Evolutionary conservation across 495 filamentous ascomycete species (phyloP), one percentile per base, ranked within the genome.

Genomic region (Penicillium canariense): DNA sequence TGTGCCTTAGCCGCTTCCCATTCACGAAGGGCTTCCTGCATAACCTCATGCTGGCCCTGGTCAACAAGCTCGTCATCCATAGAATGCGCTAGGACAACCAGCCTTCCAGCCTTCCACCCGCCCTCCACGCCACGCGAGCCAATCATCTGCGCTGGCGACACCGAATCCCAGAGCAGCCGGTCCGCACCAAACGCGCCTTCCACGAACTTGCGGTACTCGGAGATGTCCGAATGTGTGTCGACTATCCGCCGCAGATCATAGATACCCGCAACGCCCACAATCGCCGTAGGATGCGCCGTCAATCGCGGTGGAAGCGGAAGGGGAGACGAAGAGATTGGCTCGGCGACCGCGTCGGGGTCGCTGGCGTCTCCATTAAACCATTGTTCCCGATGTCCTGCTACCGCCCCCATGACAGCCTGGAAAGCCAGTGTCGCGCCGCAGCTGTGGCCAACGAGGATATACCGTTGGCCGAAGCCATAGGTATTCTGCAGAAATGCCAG

Each of bases 401-500:
- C 47, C 22, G 70, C 58, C 14, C 68, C 61, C 81, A 86, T 84
- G 10, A 84, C 77, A 2, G 81, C 59, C 69, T 94, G 88, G 57
- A 90, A 84, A 0, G 84, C 84, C 11, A 96, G 68, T 0, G 85
- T 86, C 0, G 81, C 90, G 11, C 91, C 91, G 36, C 84, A 87
- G 35, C 81, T 87, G 66, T 96, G 91, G 0, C 91, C 91, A 1
- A 83, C 74, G 0, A 96, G 77, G 6, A 93, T 64, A 60, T 88
- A 90, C 23, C 66, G 50, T 0, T 69, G 56, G 2, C 62, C 70
- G 52, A 86, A 76, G 1, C 58, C 68, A 51, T 83, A 85, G 2
- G 74, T 72, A 7, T 68, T 62, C 55, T 86, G 78, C 10, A 96
- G 76, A 50, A 82, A 84, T 0, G 69, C 56, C 0, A 96, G 60